phyloP scores from a whole-genome alignment of 75 land plant genomes.

The Adiantum capillusveneris region DNA sequence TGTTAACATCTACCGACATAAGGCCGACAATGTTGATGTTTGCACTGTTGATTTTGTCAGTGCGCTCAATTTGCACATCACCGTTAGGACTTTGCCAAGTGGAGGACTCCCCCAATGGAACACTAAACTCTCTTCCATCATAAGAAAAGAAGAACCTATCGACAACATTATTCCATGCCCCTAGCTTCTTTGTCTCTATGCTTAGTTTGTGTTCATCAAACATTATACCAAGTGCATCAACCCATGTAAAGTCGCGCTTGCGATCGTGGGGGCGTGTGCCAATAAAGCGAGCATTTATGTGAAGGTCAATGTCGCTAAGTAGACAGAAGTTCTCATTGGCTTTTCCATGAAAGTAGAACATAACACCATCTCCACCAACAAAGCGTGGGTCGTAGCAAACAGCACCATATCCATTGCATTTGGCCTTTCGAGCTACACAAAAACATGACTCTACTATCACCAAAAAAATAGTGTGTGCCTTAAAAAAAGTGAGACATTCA shows the following conservation, averaged over 20 bases:
- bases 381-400: conserved; percentile 28
- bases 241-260: conserved; percentile 59
- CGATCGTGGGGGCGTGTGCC: conserved; percentile 43
- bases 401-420: conserved; percentile 21
- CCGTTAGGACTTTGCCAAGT: conserved; percentile 22
- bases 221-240: conserved; percentile 51
- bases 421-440: conserved; percentile 19
- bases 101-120: conserved; percentile 23
- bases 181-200: conserved; percentile 15
- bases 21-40: not conserved
- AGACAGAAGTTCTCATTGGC: conserved; percentile 15
- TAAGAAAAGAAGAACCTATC: conserved; percentile 33
- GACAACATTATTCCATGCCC: conserved; percentile 15
- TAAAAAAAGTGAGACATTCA: no score
- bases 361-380: conserved; percentile 27
- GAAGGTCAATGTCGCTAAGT: conserved; percentile 24
- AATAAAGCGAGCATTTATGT: conserved; percentile 37
- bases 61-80: not conserved
- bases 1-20: conserved; percentile 31
- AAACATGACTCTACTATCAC: no score
- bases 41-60: not conserved
- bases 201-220: conserved; percentile 23
- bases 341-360: conserved; percentile 44
- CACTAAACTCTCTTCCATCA: conserved; percentile 16
- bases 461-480: no score